phyloP scores from a whole-genome alignment of 148 eudicot genomes.

The Chenopodium quinoa region DNA sequence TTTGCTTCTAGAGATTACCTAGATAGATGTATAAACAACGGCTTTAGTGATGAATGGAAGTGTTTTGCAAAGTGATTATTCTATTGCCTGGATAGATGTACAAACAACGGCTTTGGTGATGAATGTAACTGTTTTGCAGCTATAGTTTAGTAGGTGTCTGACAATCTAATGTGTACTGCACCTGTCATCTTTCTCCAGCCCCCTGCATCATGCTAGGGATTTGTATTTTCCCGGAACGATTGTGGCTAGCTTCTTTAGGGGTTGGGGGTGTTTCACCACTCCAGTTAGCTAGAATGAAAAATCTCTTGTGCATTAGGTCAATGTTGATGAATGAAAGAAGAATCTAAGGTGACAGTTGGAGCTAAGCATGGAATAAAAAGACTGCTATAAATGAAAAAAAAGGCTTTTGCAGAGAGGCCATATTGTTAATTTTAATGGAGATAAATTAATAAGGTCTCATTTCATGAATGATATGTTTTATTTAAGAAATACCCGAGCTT shows the following conservation, averaged over 20 bases:
- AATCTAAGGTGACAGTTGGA: too few species aligned
- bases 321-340: background rate
- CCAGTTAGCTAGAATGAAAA: background rate
- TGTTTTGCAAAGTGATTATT: background rate
- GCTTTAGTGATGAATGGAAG: conserved; percentile 4
- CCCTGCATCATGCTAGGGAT: background rate
- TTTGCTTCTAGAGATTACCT: background rate
- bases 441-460: too few species aligned
- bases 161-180: background rate
- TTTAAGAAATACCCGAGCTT: too few species aligned
- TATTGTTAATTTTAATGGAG: too few species aligned
- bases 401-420: background rate
- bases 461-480: too few species aligned
- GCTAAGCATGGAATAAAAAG: too few species aligned
- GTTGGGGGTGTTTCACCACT: background rate
- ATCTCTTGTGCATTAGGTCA: background rate
- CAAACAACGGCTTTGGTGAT: conserved; percentile 13
- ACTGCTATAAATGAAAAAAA: background rate
- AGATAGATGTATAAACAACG: conserved; percentile 8
- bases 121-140: background rate
- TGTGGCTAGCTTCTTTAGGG: too few species aligned
- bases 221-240: background rate
- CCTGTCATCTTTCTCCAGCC: background rate
- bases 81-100: background rate
- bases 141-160: background rate